Conservation (phyloP, 2,329 filamentous ascomycete species). For the Monosporascus sp. region DNA sequence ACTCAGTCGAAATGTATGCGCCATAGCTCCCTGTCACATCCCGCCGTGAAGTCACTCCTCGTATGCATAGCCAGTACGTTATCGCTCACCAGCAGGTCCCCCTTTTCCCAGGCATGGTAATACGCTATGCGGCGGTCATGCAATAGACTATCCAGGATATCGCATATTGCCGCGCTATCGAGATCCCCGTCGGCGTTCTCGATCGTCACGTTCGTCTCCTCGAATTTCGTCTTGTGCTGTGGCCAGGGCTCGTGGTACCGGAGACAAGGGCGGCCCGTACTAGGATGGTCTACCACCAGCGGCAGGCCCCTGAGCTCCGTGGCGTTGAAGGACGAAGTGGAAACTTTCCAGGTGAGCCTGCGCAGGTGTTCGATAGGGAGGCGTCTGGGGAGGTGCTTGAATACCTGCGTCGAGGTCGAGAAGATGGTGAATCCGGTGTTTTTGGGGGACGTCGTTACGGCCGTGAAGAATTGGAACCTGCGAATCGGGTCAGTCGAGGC, state of each 20-base stretch:
- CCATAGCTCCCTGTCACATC: constrained; percentile 43
- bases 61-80: constrained; percentile 47
- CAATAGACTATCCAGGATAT: constrained; percentile 35
- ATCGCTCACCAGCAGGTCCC: constrained; percentile 49
- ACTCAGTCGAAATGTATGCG: constrained; percentile 43
- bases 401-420: constrained; percentile 44
- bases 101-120: constrained; percentile 49
- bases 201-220: constrained; percentile 38
- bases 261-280: constrained; percentile 41
- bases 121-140: constrained; percentile 47
- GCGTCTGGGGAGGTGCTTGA: constrained; percentile 37
- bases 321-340: constrained; percentile 41
- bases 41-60: constrained; percentile 38
- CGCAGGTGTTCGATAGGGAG: constrained; percentile 32
- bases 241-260: constrained; percentile 53
- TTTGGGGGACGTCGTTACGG: constrained; percentile 39
- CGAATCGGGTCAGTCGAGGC: neutral
- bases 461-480: constrained; percentile 49
- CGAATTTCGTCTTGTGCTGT: constrained; percentile 44
- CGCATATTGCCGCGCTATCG: constrained; percentile 25
- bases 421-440: constrained; percentile 51
- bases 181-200: constrained; percentile 25
- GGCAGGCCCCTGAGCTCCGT: constrained; percentile 38
- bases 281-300: constrained; percentile 39
- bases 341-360: constrained; percentile 42